Evolutionary conservation across 1,284 basidiomycete genomes (phyloP), one percentile per base, ranked within the genome.

Genomic region (Heterobasidion irregulare): DNA sequence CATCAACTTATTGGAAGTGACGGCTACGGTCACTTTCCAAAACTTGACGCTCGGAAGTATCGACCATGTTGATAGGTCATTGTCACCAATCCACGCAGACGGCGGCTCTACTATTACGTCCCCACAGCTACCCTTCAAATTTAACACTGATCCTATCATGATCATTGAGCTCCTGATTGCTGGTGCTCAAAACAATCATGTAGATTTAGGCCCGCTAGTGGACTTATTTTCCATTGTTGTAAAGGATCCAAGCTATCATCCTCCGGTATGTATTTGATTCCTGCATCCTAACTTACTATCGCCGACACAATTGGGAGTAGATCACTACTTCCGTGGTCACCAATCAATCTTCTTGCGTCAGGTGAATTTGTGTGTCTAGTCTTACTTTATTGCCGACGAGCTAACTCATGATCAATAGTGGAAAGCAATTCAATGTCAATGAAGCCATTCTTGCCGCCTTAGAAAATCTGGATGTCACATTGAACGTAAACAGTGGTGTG

Each of bases 91-190:
- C 53, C 75, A 74, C 41, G 86, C 82, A 0, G 68, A 72, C 43
- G 86, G 87, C 2, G 82, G 89, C 61, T 74, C 71, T 38, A 78
- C 75, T 18, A 78, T 83, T 57, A 80, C 80, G 3, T 90, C 87
- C 5, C 77, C 74, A 26, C 62, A 67, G 10, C 69, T 91, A 52
- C 82, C 83, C 26, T 75, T 91, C 62, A 66, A 79, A 34, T 85
- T 88, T 69, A 83, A 89, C 65, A 64, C 84, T 44, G 75, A 89
- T 61, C 84, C 86, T 0, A 63, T 77, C 46, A 74, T 74, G 5
- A 84, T 89, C 60, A 82, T 91, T 55, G 66, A 77, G 50, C 71
- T 91, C 55, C 70, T 91, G 50, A 63, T 72, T 12, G 68, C 72
- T 15, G 76, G 81, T 10, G 79, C 86, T 2, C 69, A 78, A 57